These are phyloP conservation scores for Fusarium kyushuense DNA, from an alignment of 2,329 filamentous ascomycete genomes.

Conservation along the genomic window DNA sequence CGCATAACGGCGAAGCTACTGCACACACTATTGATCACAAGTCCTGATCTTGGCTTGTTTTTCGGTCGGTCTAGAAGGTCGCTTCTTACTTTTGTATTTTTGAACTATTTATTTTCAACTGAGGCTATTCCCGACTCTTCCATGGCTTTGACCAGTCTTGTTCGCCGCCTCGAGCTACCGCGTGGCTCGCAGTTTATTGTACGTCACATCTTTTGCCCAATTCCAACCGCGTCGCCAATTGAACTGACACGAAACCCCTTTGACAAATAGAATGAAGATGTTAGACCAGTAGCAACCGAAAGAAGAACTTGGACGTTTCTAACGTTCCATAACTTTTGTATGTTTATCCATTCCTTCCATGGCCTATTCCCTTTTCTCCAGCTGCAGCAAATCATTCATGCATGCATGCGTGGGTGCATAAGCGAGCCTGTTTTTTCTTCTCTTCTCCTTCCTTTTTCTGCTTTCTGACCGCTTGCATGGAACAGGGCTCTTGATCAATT, in stretches of 20 bases:
- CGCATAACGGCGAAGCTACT: constrained; percentile 8
- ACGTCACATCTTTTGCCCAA: constrained; percentile 10
- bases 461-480: not conserved
- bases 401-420: constrained; percentile 2
- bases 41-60: constrained; percentile 1
- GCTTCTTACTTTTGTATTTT: too few relatives aligned
- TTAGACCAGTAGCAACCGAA: constrained; percentile 59
- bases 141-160: constrained; percentile 45
- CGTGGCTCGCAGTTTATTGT: constrained; percentile 53
- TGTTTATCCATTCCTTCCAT: constrained; percentile 5
- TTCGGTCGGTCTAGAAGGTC: constrained; percentile 2
- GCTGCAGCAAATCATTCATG: not conserved
- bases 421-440: constrained; percentile 5
- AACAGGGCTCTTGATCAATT: constrained; percentile 61
- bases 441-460: not conserved
- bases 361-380: too few relatives aligned
- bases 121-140: constrained; percentile 21
- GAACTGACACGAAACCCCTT: not conserved
- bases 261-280: constrained; percentile 60
- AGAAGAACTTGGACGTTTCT: constrained; percentile 58
- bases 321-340: constrained; percentile 61
- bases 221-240: constrained; percentile 1
- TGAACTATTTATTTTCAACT: not conserved
- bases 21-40: constrained; percentile 9
- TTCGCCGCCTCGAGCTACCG: constrained; percentile 48